These are phyloP conservation scores for Capsicum rhomboideum DNA, from an alignment of 257 asterid species.

Conservation along the genomic window DNA sequence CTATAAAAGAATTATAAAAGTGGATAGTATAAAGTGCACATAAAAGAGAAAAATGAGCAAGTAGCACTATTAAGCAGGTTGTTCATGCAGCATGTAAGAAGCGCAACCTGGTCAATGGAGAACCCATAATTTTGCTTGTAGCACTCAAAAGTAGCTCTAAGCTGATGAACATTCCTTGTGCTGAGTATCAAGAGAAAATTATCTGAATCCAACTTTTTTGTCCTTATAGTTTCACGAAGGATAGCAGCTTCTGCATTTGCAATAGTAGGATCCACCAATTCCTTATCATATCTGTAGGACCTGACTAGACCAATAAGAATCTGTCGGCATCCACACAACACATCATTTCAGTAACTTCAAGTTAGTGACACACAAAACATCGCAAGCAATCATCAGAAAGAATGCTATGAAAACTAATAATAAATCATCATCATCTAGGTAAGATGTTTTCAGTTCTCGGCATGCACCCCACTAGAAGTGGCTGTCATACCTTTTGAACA, in stretches of 20 bases:
- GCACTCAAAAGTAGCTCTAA: slow-evolving; percentile 48
- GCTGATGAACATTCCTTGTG: slow-evolving; percentile 62
- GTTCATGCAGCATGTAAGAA: background rate
- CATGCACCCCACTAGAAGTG: background rate
- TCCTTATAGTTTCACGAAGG: slow-evolving; percentile 37
- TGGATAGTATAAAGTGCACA: background rate
- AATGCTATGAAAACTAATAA: background rate
- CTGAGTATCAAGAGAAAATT: slow-evolving; percentile 45
- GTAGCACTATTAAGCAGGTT: background rate
- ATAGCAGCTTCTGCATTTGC: slow-evolving; percentile 57
- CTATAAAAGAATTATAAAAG: slow-evolving; percentile 19
- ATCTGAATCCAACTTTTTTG: slow-evolving; percentile 34
- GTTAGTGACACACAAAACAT: background rate
- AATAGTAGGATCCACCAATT: slow-evolving; percentile 35
- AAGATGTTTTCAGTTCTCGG: background rate
- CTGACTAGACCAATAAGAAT: slow-evolving; percentile 56
- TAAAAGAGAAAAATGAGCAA: background rate
- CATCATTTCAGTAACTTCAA: background rate
- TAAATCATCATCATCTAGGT: background rate
- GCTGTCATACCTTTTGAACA: slow-evolving; percentile 43
- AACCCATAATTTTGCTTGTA: slow-evolving; percentile 49
- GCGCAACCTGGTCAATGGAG: slow-evolving; percentile 48
- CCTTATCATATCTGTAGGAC: slow-evolving; percentile 62
- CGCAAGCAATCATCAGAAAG: background rate
- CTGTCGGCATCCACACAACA: slow-evolving; percentile 21